phyloP scores from a whole-genome alignment of 2,329 filamentous ascomycete species.

The Sporothrix globosa region DNA sequence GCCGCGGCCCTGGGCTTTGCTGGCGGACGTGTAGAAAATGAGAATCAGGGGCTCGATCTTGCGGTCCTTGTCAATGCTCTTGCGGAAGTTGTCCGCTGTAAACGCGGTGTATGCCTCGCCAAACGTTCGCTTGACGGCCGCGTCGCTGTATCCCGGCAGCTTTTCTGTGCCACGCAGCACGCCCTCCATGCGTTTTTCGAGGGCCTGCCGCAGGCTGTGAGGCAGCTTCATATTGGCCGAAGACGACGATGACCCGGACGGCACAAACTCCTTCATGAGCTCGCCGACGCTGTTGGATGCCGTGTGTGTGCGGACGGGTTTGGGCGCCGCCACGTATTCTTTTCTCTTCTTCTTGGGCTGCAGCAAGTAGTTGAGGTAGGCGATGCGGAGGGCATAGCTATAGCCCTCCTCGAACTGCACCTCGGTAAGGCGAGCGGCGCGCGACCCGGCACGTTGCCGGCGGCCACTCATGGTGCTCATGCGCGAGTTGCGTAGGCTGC shows the following conservation, averaged over 20 bases:
- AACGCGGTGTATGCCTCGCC: constrained; percentile 92
- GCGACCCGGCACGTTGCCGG: constrained; percentile 51
- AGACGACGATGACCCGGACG: constrained; percentile 44
- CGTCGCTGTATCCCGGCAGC: constrained; percentile 85
- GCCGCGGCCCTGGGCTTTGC: constrained; percentile 78
- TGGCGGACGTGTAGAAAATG: constrained; percentile 95
- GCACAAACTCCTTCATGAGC: constrained; percentile 81
- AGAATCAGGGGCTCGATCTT: constrained; percentile 89
- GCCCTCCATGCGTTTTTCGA: constrained; percentile 75
- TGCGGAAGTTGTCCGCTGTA: constrained; percentile 84
- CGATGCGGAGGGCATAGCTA: constrained; percentile 84
- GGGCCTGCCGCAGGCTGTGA: constrained; percentile 55
- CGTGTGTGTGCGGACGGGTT: constrained; percentile 32
- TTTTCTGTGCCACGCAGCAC: constrained; percentile 81
- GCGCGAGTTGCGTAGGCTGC: constrained; percentile 51
- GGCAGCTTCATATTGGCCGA: constrained; percentile 63
- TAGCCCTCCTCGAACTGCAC: constrained; percentile 80
- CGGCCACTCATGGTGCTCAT: constrained; percentile 43
- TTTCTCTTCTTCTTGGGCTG: constrained; percentile 88
- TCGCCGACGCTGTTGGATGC: constrained; percentile 73
- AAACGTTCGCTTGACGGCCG: constrained; percentile 90
- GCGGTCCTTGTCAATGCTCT: constrained; percentile 90
- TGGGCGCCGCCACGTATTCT: constrained; percentile 73
- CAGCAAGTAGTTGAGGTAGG: constrained; percentile 89
- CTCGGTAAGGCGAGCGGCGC: constrained; percentile 46